Base-by-base conservation (phyloP, 2,329 filamentous ascomycete genomes). In the Neopestalotiopsis sp. region DNA sequence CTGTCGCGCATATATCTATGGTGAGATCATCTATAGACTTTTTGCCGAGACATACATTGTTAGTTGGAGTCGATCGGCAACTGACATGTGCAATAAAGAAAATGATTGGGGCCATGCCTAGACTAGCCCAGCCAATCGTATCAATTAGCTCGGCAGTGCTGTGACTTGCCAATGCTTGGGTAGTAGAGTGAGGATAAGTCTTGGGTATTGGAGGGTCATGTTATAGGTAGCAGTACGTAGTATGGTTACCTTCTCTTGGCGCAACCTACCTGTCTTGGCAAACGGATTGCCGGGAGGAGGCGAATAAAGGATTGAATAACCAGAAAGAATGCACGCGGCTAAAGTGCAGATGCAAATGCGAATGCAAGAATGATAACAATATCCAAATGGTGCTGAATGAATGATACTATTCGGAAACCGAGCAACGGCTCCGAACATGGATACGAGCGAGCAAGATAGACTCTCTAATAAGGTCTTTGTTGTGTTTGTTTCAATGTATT, bases 391-490 rank as follows among this genome's bases (percentile, higher is more conserved):
- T 53, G 24, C 24, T 28, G 24, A 38, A 38, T 10, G 34, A 38
- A 38, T 38, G 45, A 53, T 53, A 20, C 45, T 53, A 53, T 53
- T 53, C 45, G 45, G 45, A 53, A 53, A 53, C 45, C 45, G 45
- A 53, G 45, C 17, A 24, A 28, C 20, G 45, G 45, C 45, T 53
- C 45, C 45, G 45, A 53, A 53, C 42, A 49, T n/a, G 24, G 24
- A 28, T 28, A 28, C 24, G 24, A 49, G n/a, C 24, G 24, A 49
- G n/a, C 42, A 49, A 49, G 42, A 13, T 49, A 49, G 12, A 49
- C 13, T 49, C n/a, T 13, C 42, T 28, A 28, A 28, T 28, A 28
- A 28, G 24, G 24, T 28, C 24, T 28, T 28, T 28, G 24, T 28
- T 28, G 24, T 28, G 24, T 28, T 28, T 28, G 24, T 28, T 28